phyloP scores from a whole-genome alignment of 2,329 filamentous ascomycete species.

The Aspergillus pseudoterreus region DNA sequence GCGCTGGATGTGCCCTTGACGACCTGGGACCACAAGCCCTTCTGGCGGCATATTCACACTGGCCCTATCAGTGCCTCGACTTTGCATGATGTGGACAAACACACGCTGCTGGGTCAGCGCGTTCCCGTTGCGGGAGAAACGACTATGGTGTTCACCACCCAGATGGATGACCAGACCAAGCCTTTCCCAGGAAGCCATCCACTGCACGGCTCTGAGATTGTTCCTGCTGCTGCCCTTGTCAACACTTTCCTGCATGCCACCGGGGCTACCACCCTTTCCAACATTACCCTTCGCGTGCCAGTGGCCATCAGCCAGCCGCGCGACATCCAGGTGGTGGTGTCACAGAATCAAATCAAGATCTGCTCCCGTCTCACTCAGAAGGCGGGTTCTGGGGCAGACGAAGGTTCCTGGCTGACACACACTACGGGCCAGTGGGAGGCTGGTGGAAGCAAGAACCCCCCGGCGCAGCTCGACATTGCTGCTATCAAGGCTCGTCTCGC shows the following conservation, averaged over 20 bases:
- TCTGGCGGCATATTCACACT: slow-evolving; percentile 3
- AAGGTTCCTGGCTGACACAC: slow-evolving; percentile 14
- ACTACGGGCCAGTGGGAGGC: slow-evolving; percentile 8
- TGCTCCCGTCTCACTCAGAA: slow-evolving; percentile 27
- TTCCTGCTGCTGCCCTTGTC: slow-evolving; percentile 41
- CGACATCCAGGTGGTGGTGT: slow-evolving; percentile 36
- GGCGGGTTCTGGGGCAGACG: not conserved
- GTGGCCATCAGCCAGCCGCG: slow-evolving; percentile 33
- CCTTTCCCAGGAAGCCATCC: slow-evolving; percentile 42
- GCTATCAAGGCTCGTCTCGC: slow-evolving; percentile 24
- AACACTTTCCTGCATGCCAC: slow-evolving; percentile 41
- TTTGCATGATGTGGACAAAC: slow-evolving; percentile 31
- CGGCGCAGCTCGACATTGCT: slow-evolving; percentile 6
- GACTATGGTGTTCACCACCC: slow-evolving; percentile 32
- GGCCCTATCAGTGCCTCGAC: slow-evolving; percentile 6
- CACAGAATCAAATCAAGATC: slow-evolving; percentile 29
- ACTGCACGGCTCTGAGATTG: slow-evolving; percentile 41
- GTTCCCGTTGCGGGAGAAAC: slow-evolving; percentile 26
- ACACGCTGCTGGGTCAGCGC: slow-evolving; percentile 34
- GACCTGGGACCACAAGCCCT: slow-evolving; percentile 17
- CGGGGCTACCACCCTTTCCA: slow-evolving; percentile 21
- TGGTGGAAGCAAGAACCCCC: not conserved
- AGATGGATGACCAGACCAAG: slow-evolving; percentile 35
- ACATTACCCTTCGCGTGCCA: slow-evolving; percentile 32
- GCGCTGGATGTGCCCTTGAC: slow-evolving; percentile 21